Conservation (phyloP, 352 stramenopile genomes). For the Globisporangium spiculum region DNA sequence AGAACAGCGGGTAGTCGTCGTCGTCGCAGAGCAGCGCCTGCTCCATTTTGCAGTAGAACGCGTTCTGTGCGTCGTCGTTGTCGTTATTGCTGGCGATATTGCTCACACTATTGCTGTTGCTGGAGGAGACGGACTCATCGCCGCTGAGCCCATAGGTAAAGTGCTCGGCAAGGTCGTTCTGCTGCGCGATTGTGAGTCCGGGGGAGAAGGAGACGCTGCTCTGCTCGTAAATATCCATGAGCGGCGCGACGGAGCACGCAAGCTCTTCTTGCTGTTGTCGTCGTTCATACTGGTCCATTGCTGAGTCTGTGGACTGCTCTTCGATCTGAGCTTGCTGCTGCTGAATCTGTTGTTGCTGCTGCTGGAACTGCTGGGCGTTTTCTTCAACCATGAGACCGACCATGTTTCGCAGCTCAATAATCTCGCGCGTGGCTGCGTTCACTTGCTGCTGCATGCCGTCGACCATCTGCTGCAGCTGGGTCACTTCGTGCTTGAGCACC, state of each 20-base stretch:
- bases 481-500: slow-evolving; percentile 20
- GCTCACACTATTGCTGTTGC: not conserved
- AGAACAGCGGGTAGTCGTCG: slow-evolving; percentile 4
- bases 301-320: not conserved
- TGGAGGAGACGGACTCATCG: not conserved
- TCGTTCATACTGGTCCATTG: not conserved
- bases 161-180: slow-evolving; percentile 1
- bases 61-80: not conserved
- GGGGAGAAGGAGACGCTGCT: not conserved
- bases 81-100: not conserved
- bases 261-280: not conserved
- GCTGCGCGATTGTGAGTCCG: not conserved
- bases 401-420: slow-evolving; percentile 27
- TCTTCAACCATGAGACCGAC: slow-evolving; percentile 11
- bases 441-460: slow-evolving; percentile 28
- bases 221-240: slow-evolving; percentile 9
- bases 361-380: not conserved
- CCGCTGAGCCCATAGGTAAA: not conserved
- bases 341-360: not conserved
- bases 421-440: slow-evolving; percentile 22
- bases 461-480: slow-evolving; percentile 21
- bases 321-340: not conserved
- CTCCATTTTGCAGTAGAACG: slow-evolving; percentile 2
- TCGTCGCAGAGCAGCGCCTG: slow-evolving; percentile 1
- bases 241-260: not conserved